These are phyloP conservation scores for Aplosporella prunicola DNA, from an alignment of 2,329 filamentous ascomycete genomes.

Conservation along the genomic window DNA sequence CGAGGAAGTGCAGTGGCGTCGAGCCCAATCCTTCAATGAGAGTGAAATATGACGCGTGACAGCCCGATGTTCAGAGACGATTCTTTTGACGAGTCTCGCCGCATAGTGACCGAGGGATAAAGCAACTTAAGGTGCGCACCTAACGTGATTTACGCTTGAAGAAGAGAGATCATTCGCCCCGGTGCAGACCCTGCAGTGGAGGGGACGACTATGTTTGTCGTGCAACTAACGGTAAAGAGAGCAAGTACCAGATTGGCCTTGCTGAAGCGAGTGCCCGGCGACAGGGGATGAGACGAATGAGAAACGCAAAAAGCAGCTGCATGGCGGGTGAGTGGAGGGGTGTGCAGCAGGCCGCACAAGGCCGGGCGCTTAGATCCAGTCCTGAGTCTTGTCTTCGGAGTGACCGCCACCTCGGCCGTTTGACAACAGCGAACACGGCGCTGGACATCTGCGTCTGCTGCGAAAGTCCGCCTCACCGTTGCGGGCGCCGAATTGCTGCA, in stretches of 20 bases:
- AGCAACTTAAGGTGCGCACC: slow-evolving; percentile 1
- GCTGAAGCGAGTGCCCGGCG: slow-evolving; percentile 5
- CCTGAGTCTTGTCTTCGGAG: slow-evolving; percentile 2
- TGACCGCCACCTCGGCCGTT: too few species aligned
- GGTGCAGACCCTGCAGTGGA: too few species aligned
- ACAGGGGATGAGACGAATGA: slow-evolving; percentile 9
- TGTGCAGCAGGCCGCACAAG: slow-evolving; percentile 1
- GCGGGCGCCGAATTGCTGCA: too few species aligned
- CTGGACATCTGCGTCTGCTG: too few species aligned
- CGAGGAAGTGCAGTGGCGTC: background rate
- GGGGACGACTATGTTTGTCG: slow-evolving; percentile 2
- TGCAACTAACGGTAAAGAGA: slow-evolving; percentile 2
- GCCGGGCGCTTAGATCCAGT: slow-evolving; percentile 8
- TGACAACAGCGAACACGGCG: too few species aligned
- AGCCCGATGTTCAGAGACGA: too few species aligned
- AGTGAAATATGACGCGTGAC: too few species aligned
- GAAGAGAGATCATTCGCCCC: slow-evolving; percentile 5
- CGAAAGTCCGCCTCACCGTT: too few species aligned
- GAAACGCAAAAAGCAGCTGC: background rate
- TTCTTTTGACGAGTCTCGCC: background rate
- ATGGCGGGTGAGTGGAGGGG: slow-evolving; percentile 5
- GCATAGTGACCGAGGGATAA: slow-evolving; percentile 1
- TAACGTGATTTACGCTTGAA: slow-evolving; percentile 5
- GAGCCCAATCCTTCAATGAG: too few species aligned
- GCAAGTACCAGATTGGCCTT: slow-evolving; percentile 6